Evolutionary conservation across 2,329 filamentous ascomycete genomes (phyloP).

Genomic region (Talaromyces funiculosus): DNA sequence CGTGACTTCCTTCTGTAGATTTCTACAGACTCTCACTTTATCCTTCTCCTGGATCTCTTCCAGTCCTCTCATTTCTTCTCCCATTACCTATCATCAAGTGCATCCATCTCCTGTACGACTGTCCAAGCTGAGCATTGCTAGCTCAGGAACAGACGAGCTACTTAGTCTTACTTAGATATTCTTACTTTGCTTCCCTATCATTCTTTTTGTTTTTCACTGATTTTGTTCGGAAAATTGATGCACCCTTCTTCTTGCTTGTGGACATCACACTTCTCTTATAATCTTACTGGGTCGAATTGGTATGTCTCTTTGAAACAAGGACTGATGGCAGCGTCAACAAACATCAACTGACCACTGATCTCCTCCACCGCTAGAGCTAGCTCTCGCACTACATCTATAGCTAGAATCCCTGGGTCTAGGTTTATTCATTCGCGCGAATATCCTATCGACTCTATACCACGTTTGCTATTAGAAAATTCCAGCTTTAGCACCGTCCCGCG

Average conservation of each 20-base stretch:
- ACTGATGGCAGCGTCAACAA: background rate
- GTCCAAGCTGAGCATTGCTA: background rate
- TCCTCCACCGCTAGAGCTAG: background rate
- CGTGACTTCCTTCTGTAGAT: background rate
- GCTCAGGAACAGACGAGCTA: background rate
- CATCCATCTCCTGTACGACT: background rate
- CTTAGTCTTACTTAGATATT: slow-evolving; percentile 9
- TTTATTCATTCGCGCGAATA: background rate
- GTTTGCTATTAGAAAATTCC: background rate
- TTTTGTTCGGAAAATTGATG: background rate
- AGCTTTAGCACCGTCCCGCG: background rate
- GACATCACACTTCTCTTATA: background rate
- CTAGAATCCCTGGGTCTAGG: background rate
- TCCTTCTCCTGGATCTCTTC: background rate
- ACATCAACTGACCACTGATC: background rate
- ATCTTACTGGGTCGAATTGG: background rate
- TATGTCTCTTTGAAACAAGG: background rate
- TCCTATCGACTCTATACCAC: background rate
- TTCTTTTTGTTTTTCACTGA: background rate
- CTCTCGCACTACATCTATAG: background rate
- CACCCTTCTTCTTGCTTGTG: background rate
- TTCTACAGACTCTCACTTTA: background rate
- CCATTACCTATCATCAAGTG: background rate
- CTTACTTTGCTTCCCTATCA: background rate
- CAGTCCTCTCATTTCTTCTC: background rate